These are phyloP conservation scores for Acacia acuminata DNA, from an alignment of 306 rosid species.

Conservation along the genomic window DNA sequence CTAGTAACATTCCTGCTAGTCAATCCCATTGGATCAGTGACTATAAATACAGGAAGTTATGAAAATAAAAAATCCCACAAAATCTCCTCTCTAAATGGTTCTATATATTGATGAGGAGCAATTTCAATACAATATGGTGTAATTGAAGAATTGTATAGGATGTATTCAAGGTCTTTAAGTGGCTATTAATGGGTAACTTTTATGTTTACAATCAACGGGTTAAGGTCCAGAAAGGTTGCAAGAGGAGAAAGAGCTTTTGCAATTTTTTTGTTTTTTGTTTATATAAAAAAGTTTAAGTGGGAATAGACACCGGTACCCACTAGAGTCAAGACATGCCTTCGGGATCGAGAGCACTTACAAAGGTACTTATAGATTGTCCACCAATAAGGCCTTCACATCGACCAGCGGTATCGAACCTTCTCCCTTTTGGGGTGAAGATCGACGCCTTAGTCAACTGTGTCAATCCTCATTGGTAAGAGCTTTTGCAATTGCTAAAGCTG, in stretches of 20 bases:
- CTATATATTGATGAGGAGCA: background rate
- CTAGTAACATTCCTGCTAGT: background rate
- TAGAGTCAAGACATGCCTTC: too few species aligned
- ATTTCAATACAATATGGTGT: background rate
- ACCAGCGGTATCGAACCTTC: too few species aligned
- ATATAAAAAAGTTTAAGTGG: too few species aligned
- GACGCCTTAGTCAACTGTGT: too few species aligned
- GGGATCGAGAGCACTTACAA: too few species aligned
- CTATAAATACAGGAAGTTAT: background rate
- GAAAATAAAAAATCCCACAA: background rate
- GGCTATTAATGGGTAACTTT: background rate
- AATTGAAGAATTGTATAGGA: background rate
- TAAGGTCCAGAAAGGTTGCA: background rate
- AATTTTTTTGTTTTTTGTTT: too few species aligned
- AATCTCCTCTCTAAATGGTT: background rate
- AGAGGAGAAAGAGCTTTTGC: background rate
- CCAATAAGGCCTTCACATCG: too few species aligned
- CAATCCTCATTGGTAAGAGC: too few species aligned
- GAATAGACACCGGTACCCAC: too few species aligned
- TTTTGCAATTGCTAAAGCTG: too few species aligned
- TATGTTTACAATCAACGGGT: background rate
- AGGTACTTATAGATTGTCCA: too few species aligned
- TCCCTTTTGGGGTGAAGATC: too few species aligned
- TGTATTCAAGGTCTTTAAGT: background rate
- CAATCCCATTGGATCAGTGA: background rate